Base-by-base conservation (phyloP, 768 basidiomycete genomes). In the Psilocybe cyanescens region DNA sequence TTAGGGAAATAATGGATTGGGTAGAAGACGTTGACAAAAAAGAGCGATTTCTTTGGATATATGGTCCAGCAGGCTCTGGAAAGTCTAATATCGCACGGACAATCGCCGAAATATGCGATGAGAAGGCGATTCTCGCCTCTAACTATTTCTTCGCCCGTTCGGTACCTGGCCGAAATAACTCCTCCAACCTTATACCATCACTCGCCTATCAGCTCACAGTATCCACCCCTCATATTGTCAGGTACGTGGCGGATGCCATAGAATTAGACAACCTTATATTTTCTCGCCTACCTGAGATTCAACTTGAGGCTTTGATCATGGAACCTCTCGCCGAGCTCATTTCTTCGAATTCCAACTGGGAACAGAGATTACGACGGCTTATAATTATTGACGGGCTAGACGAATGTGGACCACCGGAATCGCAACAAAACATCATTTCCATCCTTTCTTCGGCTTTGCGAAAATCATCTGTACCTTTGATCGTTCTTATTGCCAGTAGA, bases 61-160 rank as follows among this genome's bases (percentile, higher is more conserved):
- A 49, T 48, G 59, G 59, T 4, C 52, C 59, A 3, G 59, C 59
- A n/a, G 59, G 59, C 3, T 46, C 52, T 3, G 59, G 59, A 17
- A 60, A 60, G 30, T 60, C 59, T 1, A 53, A 44, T 11, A 60
- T 55, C 19, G 59, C 46, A 0, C 52, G 37, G 35, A 45, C 51
- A 11, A 46, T 59, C 8, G 58, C 58, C 2, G 31, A 53, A 16
- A 3, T 31, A 8, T 53, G 58, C 17, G 28, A 28, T 3, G 0
- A 45, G 19, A 8, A 24, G 19, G 33, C 30, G 6, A n/a, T 28
- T 3, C 52, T 59, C 3, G 41, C 51, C 9, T 28, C 58, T 1
- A 31, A 44, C 19, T 59, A 46, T 44, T 59, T 59, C 17, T 59
- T 53, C 14, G 17, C 44, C 3, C 3, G 58, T 8, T 17, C 17